Percentiles rank a stretch among this genome's conserved stretches.
These are phyloP conservation scores for Acanthamoeba castellanii DNA, from an alignment of 208 protist genomes.

Conservation along the genomic window DNA sequence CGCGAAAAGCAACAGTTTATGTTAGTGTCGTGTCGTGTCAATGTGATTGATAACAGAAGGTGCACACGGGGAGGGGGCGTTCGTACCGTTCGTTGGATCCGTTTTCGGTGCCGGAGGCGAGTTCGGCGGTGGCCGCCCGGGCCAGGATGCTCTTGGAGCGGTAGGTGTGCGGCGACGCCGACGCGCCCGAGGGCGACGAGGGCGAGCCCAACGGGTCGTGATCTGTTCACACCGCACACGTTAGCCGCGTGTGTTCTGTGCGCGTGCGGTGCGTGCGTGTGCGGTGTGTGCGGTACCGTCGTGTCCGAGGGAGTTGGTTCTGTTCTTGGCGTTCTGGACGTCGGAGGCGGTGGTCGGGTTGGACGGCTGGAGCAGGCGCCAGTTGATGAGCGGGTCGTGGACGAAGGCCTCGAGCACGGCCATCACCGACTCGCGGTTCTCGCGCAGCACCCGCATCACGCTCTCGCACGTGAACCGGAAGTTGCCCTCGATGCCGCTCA, in stretches of 20 bases:
- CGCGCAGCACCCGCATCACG: constrained; percentile 97
- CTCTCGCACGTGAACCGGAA: constrained; percentile 98
- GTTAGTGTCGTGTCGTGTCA: background rate
- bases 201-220: background rate
- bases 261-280: background rate
- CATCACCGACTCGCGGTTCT: constrained; percentile 98
- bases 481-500: constrained; percentile 98
- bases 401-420: constrained; percentile 99
- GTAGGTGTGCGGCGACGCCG: background rate
- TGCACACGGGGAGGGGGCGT: no score
- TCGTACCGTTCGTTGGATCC: background rate
- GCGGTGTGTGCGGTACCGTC: background rate
- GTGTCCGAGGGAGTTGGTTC: background rate
- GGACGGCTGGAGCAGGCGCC: constrained; percentile 95
- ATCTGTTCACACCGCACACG: background rate
- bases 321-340: background rate
- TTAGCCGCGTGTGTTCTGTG: background rate
- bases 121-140: background rate
- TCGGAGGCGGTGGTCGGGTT: background rate
- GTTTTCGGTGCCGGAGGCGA: background rate
- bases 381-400: constrained; percentile 99
- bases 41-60: no score
- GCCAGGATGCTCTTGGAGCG: background rate
- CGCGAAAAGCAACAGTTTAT: background rate
- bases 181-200: background rate